These are phyloP conservation scores for Fusarium anthophilum DNA, from an alignment of 2,329 filamentous ascomycete genomes.

Conservation along the genomic window DNA sequence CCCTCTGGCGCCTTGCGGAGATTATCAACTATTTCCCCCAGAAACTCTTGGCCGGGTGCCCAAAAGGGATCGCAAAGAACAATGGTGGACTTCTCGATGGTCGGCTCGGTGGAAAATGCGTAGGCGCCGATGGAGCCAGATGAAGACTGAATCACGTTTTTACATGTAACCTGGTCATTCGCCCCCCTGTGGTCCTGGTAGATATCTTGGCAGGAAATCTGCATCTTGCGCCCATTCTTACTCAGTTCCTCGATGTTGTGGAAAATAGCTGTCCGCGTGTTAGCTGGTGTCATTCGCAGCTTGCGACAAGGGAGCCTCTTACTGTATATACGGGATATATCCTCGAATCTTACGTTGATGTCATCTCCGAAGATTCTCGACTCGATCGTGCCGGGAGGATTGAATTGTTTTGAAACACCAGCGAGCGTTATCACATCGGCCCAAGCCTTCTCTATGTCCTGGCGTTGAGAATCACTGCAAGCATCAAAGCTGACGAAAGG, in stretches of 20 bases:
- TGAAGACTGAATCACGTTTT: not conserved
- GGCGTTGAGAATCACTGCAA: not conserved
- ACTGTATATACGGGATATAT: not conserved
- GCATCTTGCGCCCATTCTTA: not conserved
- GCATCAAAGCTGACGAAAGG: not conserved
- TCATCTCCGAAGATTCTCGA: not conserved
- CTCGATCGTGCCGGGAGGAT: not conserved
- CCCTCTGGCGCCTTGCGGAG: not conserved
- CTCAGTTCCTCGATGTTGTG: not conserved
- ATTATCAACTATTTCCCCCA: not conserved
- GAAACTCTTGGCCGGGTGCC: not conserved
- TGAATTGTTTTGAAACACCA: not conserved
- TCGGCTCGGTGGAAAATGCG: not conserved
- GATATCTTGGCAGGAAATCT: not conserved
- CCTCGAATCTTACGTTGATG: not conserved
- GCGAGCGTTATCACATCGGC: not conserved
- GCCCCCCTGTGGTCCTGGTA: fast-evolving
- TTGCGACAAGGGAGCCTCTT: not conserved
- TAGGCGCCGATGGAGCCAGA: not conserved
- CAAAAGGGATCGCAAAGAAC: not conserved
- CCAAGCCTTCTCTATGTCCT: not conserved
- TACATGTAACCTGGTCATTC: not conserved
- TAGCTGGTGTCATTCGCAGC: fast-evolving
- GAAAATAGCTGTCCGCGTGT: not conserved
- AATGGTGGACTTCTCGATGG: not conserved